phyloP scores from a whole-genome alignment of 495 filamentous ascomycete species.

The Talaromyces stipitatus region DNA sequence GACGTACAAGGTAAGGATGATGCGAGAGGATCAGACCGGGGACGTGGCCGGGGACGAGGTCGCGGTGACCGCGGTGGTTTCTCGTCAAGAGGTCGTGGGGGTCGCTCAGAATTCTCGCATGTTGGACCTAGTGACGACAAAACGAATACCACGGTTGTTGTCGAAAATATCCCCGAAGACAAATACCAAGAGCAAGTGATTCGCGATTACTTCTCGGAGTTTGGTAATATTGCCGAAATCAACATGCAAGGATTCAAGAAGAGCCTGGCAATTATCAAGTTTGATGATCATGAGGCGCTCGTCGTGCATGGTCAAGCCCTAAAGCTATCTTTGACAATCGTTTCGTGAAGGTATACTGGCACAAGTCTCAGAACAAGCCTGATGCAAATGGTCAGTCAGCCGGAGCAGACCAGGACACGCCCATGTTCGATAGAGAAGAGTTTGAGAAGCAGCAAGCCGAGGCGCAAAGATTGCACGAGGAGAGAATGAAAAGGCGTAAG shows the following conservation, averaged over 20 bases:
- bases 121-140: constrained; percentile 69
- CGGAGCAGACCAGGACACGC: constrained; percentile 11
- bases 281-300: constrained; percentile 61
- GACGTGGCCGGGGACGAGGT: constrained; percentile 43
- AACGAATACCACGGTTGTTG: constrained; percentile 71
- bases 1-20: constrained; percentile 18
- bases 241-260: constrained; percentile 69
- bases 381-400: constrained; percentile 25
- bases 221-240: constrained; percentile 68
- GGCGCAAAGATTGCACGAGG: constrained; percentile 71
- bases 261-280: constrained; percentile 71
- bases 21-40: constrained; percentile 29
- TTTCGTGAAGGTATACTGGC: constrained; percentile 97
- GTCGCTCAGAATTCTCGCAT: constrained; percentile 63
- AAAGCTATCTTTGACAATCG: constrained; percentile 95
- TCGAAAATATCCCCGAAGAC: constrained; percentile 89
- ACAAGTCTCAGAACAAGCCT: constrained; percentile 52
- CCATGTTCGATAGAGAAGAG: constrained; percentile 68
- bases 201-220: constrained; percentile 75
- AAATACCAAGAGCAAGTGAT: constrained; percentile 69
- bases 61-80: constrained; percentile 33
- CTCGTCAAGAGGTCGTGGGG: constrained; percentile 38
- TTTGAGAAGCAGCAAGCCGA: constrained; percentile 70
- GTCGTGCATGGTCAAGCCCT: constrained; percentile 79
- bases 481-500: constrained; percentile 63